Conservation (phyloP, 2,329 filamentous ascomycete genomes). For the Cladosporium phlei region DNA sequence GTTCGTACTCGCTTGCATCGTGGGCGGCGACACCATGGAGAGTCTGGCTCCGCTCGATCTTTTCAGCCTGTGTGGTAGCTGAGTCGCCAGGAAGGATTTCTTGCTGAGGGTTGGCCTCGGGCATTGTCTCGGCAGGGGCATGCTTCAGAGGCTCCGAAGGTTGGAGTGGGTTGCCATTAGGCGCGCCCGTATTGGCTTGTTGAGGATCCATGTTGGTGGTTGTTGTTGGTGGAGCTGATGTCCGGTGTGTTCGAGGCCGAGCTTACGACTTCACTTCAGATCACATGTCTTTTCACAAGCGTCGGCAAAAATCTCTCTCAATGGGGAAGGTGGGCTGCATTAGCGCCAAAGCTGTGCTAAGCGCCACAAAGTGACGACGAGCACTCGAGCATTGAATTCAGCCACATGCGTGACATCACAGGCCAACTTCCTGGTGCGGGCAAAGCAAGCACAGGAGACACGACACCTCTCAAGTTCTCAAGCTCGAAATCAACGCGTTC, state of each 20-base stretch:
- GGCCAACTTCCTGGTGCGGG: too few relatives aligned
- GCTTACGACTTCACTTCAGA: background rate
- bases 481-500: too few relatives aligned
- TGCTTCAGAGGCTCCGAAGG: conserved; percentile 22
- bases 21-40: conserved; percentile 15
- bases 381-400: too few relatives aligned
- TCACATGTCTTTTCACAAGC: background rate
- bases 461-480: too few relatives aligned
- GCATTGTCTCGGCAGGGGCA: conserved; percentile 18
- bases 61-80: conserved; percentile 37
- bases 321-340: background rate
- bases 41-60: conserved; percentile 33
- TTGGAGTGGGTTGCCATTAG: conserved; percentile 22
- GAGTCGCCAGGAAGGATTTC: conserved; percentile 34
- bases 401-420: background rate
- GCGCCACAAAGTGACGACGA: too few relatives aligned
- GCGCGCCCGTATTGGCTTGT: background rate
- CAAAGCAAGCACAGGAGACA: too few relatives aligned
- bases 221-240: background rate
- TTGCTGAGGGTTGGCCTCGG: conserved; percentile 30
- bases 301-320: conserved; percentile 1
- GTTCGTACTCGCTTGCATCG: conserved; percentile 27
- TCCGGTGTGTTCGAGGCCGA: background rate
- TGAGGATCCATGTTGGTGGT: background rate
- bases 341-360: conserved; percentile 3